Evolutionary conservation across 352 stramenopile genomes (phyloP), one percentile per base, ranked within the genome.

Genomic region (Phytophthora sp.): DNA sequence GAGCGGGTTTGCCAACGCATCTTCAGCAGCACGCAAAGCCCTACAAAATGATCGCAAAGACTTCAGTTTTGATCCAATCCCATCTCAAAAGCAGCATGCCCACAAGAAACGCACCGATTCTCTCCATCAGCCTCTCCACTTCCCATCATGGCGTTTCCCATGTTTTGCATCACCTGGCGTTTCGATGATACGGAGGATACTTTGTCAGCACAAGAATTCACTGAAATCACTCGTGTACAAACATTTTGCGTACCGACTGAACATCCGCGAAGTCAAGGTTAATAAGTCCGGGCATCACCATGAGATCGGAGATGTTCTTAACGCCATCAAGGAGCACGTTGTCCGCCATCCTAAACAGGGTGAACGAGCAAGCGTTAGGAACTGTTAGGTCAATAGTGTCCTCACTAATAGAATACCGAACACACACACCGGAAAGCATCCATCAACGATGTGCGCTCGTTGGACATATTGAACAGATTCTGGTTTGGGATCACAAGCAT

Each of bases 51-150:
- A 46, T 5, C 24, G 17, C 46, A 63, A 58, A 32, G 20, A 52
- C 6, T 55, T 66, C 9, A 50, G 23, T 38, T 9, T 24, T 63
- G 31, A 65, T 32, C 32, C 9, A 13, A 57, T 41, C n/a, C 20
- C 31, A 63, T 42, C 3, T 32, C 17, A 38, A 23, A 30, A 45
- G 30, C 27, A 43, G 5, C 17, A 56, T n/a, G 2, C 27, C 26
- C 21, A 12, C 26, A 59, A 17, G 9, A 42, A 30, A 38, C 74
- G 30, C 31, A 87, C 77, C 88, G 74, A 42, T 97, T 97, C 42
- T 98, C 95, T 49, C 93, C 94, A 37, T 87, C 78, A 8, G 91
- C 93, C 56, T 94, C 95, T 48, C 94, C 94, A 66, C 96, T 97
- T 59, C 90, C 88, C 87, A 94, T 95, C 84, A 96, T 95, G 44